Evolutionary conservation across 768 basidiomycete species (phyloP).

Genomic region (Flagelloscypha sp.): DNA sequence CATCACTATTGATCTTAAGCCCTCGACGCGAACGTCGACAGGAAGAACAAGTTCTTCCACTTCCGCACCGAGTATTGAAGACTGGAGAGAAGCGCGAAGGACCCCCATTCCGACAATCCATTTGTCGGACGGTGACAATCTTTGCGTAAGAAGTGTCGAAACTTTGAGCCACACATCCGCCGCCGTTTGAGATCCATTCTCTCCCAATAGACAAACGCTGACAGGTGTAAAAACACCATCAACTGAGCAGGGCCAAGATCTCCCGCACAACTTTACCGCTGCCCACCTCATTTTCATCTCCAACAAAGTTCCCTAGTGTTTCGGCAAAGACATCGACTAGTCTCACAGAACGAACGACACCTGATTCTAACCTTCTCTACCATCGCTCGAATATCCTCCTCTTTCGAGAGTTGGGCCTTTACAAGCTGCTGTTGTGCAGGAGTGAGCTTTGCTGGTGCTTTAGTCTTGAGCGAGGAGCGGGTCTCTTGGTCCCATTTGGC

Average conservation of each 20-base stretch:
- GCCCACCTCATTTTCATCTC: constrained; percentile 59
- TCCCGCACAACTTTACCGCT: constrained; percentile 66
- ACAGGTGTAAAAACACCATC: no score
- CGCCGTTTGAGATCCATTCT: no score
- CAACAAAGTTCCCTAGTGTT: not conserved
- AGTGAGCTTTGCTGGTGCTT: constrained; percentile 51
- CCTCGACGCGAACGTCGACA: no score
- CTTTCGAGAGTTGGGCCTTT: constrained; percentile 75
- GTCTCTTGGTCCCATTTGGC: constrained; percentile 94
- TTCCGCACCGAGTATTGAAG: no score
- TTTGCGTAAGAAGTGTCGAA: no score
- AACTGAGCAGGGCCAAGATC: constrained; percentile 31
- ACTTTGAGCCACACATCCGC: no score
- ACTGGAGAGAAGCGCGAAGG: no score
- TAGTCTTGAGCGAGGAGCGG: constrained; percentile 74
- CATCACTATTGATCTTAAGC: no score
- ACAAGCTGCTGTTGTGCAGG: constrained; percentile 85
- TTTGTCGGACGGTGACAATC: no score
- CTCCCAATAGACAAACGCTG: constrained; percentile 13
- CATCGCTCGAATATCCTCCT: constrained; percentile 53
- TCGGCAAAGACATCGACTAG: constrained; percentile 12
- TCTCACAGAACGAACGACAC: constrained; percentile 23
- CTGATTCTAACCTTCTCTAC: constrained; percentile 40
- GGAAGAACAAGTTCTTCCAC: no score
- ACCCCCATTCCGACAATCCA: no score